Evolutionary conservation across 352 stramenopile species (phyloP), one percentile per base, ranked within the genome.

Genomic region (Globisporangium recalcitrans): DNA sequence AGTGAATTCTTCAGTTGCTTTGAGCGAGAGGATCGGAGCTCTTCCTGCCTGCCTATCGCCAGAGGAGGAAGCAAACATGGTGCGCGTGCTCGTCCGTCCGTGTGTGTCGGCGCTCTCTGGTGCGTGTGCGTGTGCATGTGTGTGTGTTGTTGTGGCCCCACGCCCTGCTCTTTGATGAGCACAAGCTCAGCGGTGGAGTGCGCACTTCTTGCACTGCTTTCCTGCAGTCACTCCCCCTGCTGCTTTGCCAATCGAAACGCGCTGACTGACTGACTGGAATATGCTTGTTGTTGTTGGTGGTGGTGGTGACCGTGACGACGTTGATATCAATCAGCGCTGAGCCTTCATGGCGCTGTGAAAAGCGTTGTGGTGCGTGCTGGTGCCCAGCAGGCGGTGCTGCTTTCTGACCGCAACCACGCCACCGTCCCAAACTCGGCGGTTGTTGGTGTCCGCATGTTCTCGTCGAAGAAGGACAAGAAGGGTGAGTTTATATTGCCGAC

Each of bases 61-160:
- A 58, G 52, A 58, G 40, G 42, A 42, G 22, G 38, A 51, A 60
- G 52, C 38, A 10, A 64, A 67, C 31, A 90, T 90, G 80, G 73
- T 90, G 74, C 78, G 78, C 71, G 80, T 88, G 68, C 85, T 75
- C 72, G 75, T 90, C 61, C 80, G 80, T 72, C 80, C 80, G 75
- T 88, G 63, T 62, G 73, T 80, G 24, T 31, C 62, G n/a, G 52
- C 46, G 31, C 62, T 63, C 32, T 64, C 47, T 13, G 54, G 38
- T 57, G 44, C 24, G 13, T 60, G 4, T 40, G 5, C n/a, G n/a
- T n/a, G n/a, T n/a, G n/a, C n/a, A n/a, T n/a, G n/a, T n/a, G n/a
- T n/a, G n/a, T n/a, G n/a, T n/a, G n/a, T n/a, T n/a, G n/a, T n/a
- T 52, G 16, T 40, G 14, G 8, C 34, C 21, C 46, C 29, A 21